Base-by-base conservation (phyloP, 1,284 basidiomycete species). In the Coniferiporia weirii region DNA sequence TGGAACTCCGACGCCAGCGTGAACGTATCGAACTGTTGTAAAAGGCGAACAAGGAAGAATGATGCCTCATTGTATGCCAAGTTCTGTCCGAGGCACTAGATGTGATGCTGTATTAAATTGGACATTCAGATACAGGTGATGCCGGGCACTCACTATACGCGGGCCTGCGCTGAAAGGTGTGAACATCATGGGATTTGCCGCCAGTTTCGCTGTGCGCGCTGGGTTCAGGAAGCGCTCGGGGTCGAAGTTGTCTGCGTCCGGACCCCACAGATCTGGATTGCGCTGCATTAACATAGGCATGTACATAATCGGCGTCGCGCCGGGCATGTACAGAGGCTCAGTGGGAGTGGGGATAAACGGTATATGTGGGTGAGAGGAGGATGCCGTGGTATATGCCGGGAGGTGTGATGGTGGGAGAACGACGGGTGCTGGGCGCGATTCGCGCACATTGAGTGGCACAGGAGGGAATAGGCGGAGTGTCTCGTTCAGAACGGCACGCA, bases 41-140 rank as follows among this genome's bases (percentile, higher is more conserved):
- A 68, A 27, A 90, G 69, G 34, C 83, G 76, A 8, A 84, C 80
- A 38, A 90, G 76, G 70, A 88, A 83, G 66, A 81, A 89, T 2
- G 84, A 82, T 48, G 83, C 81, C 68, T 90, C 83, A 66, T 88
- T 88, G 62, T 83, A 83, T 3, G 87, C 87, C 62, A 87, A 87
- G 64, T 87, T 83, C 67, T 88, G 85, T 5, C 87, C 87, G 15
- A 89, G 70, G 65, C 87, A 89, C 85, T 87, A 64, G 17, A 20
- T 9, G 13, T 55, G 12, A 40, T 40, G 12, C 38, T 40, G 38
- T 15, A 40, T 10, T 40, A 3, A 40, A 40, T 10, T 15, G 9
- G 15, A 3, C 38, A 40, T 40, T 40, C 15, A 15, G 3, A 15
- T 7, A 12, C 15, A 27, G 45, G 48, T 34, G 35, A 32, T 27